Evolutionary conservation across 2,329 filamentous ascomycete genomes (phyloP).

Genomic region (Aureobasidium lini): DNA sequence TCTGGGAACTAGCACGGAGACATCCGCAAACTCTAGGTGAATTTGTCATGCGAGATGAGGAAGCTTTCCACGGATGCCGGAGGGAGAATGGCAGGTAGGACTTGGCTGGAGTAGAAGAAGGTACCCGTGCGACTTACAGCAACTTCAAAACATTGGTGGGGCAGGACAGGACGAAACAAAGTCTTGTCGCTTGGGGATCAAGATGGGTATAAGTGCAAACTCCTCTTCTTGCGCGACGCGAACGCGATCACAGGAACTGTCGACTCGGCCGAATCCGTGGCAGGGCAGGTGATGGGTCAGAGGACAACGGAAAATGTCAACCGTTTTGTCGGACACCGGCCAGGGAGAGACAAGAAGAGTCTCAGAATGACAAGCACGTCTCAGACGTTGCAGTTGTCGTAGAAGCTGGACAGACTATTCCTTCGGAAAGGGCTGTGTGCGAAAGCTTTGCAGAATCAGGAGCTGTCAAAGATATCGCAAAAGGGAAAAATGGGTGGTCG

Average conservation of each 20-base stretch:
- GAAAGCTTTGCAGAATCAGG: background rate
- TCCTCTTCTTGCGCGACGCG: slow-evolving; percentile 11
- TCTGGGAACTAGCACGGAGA: background rate
- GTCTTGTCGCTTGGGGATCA: background rate
- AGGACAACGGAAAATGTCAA: slow-evolving; percentile 5
- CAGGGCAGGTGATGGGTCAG: slow-evolving; percentile 8
- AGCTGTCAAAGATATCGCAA: background rate
- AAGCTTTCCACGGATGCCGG: background rate
- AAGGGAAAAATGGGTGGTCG: background rate
- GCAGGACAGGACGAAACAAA: background rate
- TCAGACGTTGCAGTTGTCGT: background rate
- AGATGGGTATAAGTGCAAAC: background rate
- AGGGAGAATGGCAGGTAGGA: background rate
- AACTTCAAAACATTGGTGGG: background rate
- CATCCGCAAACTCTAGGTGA: background rate
- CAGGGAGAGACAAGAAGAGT: background rate
- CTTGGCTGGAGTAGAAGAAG: background rate
- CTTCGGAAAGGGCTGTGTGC: background rate
- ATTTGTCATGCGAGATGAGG: slow-evolving; percentile 10
- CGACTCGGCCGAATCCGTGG: slow-evolving; percentile 8
- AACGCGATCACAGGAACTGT: slow-evolving; percentile 8
- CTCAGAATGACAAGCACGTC: background rate
- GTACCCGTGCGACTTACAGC: slow-evolving; percentile 1
- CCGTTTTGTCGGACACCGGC: slow-evolving; percentile 1
- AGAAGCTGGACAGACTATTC: background rate